These are phyloP conservation scores for Antarctomyces pellizariae DNA, from an alignment of 495 filamentous ascomycete species.

Conservation along the genomic window DNA sequence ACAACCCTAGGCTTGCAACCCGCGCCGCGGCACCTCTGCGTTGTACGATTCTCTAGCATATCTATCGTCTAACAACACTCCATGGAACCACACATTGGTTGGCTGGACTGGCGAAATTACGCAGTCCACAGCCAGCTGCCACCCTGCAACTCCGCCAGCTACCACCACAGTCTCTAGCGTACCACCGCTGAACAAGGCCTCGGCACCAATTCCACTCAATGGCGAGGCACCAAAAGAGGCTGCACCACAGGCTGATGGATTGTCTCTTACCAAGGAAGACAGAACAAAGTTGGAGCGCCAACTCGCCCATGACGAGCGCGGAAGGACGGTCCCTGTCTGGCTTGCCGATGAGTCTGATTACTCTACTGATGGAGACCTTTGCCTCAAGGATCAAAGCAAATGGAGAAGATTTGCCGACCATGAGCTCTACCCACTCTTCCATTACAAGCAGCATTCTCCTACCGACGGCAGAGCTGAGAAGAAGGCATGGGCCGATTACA, in stretches of 20 bases:
- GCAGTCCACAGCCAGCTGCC: slow-evolving; percentile 14
- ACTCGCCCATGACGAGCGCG: slow-evolving; percentile 36
- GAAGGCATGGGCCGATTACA: slow-evolving; percentile 75
- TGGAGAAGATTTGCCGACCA: slow-evolving; percentile 81
- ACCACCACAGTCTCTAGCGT: slow-evolving; percentile 15
- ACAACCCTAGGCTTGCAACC: slow-evolving; percentile 33
- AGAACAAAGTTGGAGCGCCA: slow-evolving; percentile 42
- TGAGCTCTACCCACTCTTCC: slow-evolving; percentile 71
- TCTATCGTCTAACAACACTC: slow-evolving; percentile 47
- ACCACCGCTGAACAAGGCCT: slow-evolving; percentile 29
- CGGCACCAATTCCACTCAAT: slow-evolving; percentile 50
- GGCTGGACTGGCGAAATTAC: slow-evolving; percentile 87
- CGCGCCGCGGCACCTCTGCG: slow-evolving; percentile 64
- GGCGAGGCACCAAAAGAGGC: slow-evolving; percentile 25
- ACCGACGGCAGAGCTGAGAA: slow-evolving; percentile 60
- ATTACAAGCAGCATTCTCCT: slow-evolving; percentile 81
- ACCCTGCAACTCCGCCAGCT: slow-evolving; percentile 19
- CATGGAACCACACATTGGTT: slow-evolving; percentile 71
- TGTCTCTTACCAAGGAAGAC: slow-evolving; percentile 40
- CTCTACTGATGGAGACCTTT: slow-evolving; percentile 30
- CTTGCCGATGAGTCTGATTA: slow-evolving; percentile 45
- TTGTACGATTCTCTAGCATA: slow-evolving; percentile 74
- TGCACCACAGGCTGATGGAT: slow-evolving; percentile 33
- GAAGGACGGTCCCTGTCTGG: slow-evolving; percentile 64
- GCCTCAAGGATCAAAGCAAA: slow-evolving; percentile 50